phyloP scores from a whole-genome alignment of 2,329 filamentous ascomycete species.

The Sporothrix dimorphospora region DNA sequence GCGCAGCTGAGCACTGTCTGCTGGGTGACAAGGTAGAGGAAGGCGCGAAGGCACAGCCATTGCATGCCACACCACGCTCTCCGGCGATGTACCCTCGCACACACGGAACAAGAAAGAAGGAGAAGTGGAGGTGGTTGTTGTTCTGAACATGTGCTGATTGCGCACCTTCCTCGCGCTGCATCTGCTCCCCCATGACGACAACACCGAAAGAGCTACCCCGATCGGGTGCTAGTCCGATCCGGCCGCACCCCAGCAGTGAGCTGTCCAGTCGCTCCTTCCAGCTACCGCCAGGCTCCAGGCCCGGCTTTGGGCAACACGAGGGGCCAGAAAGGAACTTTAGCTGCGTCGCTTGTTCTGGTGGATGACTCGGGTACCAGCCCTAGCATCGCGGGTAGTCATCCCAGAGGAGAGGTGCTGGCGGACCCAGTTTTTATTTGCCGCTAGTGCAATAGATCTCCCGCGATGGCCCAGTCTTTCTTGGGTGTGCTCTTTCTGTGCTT shows the following conservation, averaged over 20 bases:
- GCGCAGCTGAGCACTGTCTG: background rate
- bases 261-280: background rate
- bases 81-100: background rate
- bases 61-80: background rate
- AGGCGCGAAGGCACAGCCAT: background rate
- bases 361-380: conserved; percentile 1
- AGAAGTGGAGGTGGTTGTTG: background rate
- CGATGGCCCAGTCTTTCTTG: background rate
- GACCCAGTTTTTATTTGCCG: conserved; percentile 1
- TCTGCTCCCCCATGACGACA: conserved; percentile 20
- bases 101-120: background rate
- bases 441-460: conserved; percentile 22
- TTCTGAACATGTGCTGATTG: conserved; percentile 4
- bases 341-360: background rate
- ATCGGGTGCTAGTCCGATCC: conserved; percentile 13
- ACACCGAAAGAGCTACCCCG: background rate
- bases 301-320: background rate
- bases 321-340: background rate
- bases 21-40: background rate
- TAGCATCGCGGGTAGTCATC: background rate
- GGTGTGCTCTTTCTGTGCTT: background rate
- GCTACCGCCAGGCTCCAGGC: background rate
- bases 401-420: background rate
- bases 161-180: background rate
- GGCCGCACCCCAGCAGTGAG: background rate